Evolutionary conservation across 345 rosid genomes (phyloP).

Genomic region (Eucalyptus decipiens): DNA sequence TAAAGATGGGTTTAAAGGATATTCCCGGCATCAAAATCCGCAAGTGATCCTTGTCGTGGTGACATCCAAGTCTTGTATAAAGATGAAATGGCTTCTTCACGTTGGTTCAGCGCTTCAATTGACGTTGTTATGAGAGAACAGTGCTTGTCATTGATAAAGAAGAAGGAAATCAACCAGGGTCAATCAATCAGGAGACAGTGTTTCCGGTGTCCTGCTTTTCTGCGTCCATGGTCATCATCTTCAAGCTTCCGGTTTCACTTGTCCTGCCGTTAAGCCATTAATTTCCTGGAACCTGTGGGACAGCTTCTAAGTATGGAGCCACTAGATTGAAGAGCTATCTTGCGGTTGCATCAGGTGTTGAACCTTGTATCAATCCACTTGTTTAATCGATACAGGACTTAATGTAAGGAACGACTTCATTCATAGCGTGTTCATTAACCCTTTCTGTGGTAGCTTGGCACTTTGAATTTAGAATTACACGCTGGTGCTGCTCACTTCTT

Average conservation of each 20-base stretch:
- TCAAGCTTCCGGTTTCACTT: not conserved
- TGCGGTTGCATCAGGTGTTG: not conserved
- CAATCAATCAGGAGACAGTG: not conserved
- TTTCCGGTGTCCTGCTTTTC: not conserved
- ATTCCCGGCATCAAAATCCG: conserved; percentile 59
- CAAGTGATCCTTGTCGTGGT: not conserved
- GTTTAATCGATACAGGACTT: not conserved
- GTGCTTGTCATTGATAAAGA: not conserved
- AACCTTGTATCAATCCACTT: not conserved
- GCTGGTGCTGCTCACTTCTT: not conserved
- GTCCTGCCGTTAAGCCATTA: not conserved
- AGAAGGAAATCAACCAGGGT: not conserved
- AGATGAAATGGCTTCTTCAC: not conserved
- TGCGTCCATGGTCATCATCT: not conserved
- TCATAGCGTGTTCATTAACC: not conserved
- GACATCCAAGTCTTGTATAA: not conserved
- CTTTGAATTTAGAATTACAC: not conserved
- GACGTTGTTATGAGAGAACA: not conserved
- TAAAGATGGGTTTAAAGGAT: conserved; percentile 93
- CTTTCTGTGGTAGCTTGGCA: not conserved
- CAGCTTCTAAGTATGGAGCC: not conserved
- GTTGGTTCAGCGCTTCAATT: not conserved
- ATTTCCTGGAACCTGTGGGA: not conserved
- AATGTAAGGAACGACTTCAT: not conserved
- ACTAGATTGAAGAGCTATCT: not conserved